Evolutionary conservation across 805 yeast species (phyloP).

Genomic region (Wickerhamomyces ciferrii): DNA sequence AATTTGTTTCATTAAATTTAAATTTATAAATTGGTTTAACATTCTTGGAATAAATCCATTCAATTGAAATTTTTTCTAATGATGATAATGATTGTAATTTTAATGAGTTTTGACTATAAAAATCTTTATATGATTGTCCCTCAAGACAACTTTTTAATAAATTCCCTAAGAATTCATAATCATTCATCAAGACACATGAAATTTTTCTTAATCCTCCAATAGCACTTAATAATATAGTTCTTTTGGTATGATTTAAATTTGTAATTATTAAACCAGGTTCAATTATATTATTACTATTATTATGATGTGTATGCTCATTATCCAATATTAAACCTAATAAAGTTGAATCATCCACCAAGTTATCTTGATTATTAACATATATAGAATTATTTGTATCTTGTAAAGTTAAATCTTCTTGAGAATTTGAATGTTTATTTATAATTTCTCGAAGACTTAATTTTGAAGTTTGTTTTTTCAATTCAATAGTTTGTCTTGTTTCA

Average conservation of each 20-base stretch:
- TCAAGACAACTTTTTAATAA: slow-evolving; percentile 7
- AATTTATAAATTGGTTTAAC: slow-evolving; percentile 18
- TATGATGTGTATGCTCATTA: no score
- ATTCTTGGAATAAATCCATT: slow-evolving; percentile 20
- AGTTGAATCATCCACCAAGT: slow-evolving; percentile 4
- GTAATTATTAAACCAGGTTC: slow-evolving; percentile 33
- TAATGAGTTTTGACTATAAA: slow-evolving; percentile 3
- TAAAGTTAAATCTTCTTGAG: neutral
- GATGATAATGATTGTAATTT: slow-evolving; percentile 12
- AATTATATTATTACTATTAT: no score
- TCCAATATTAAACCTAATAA: slow-evolving; percentile 23
- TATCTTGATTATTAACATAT: slow-evolving; percentile 17
- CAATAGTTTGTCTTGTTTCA: slow-evolving; percentile 13
- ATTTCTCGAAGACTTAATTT: slow-evolving; percentile 19
- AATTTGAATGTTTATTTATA: slow-evolving; percentile 1
- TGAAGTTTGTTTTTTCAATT: slow-evolving; percentile 14
- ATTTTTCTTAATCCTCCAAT: slow-evolving; percentile 38
- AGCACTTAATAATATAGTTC: slow-evolving; percentile 31
- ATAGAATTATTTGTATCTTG: slow-evolving; percentile 13
- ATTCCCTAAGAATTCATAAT: slow-evolving; percentile 5
- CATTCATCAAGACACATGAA: slow-evolving; percentile 21
- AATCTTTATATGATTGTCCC: slow-evolving; percentile 10
- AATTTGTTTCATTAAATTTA: slow-evolving; percentile 14
- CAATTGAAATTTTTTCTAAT: slow-evolving; percentile 21
- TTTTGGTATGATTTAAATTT: neutral